Evolutionary conservation across 1,284 basidiomycete genomes (phyloP), one percentile per base, ranked within the genome.

Genomic region (Kwoniella shivajii): DNA sequence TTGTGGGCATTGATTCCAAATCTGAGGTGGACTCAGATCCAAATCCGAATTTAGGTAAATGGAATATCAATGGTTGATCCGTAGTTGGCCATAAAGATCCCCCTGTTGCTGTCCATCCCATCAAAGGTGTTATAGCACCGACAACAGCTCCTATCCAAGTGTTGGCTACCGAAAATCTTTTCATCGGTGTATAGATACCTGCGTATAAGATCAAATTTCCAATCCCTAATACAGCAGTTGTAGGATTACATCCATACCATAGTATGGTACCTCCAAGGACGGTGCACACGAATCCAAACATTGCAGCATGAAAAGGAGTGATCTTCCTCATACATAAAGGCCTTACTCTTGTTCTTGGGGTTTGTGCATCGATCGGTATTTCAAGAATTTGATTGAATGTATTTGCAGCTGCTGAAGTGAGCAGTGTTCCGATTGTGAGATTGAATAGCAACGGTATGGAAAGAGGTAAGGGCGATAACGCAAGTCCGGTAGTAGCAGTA

Each of bases 61-160:
- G 77, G 64, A 73, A 62, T 39, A 60, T 29, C 7, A 86, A 61
- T 0, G 87, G 85, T 65, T 86, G 80, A 27, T 81, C 77, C 0
- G 83, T 65, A 9, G 85, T 82, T 0, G 89, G 89, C 66, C 89
- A 80, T 20, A 97, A 77, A 9, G 85, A 82, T 14, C 90, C 91
- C 0, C 92, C 94, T 58, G 89, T 92, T 0, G 95, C 95, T 3
- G 93, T 88, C 94, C 95, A 99, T 50, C 95, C 95, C 90, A 99
- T 99, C 49, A 99, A 80, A 2, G 96, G 94, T 2, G 95, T 96
- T 11, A 98, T 82, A 0, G 83, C 94, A 31, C 95, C 95, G 1
- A 99, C 94, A 39, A 98, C 81, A 0, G 91, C 84, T 9, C 95
- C 95, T 10, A 97, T 84, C 95, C 95, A 98, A 1, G 95, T 99